These are phyloP conservation scores for Hortaea werneckii DNA, from an alignment of 2,329 filamentous ascomycete genomes.

Conservation along the genomic window DNA sequence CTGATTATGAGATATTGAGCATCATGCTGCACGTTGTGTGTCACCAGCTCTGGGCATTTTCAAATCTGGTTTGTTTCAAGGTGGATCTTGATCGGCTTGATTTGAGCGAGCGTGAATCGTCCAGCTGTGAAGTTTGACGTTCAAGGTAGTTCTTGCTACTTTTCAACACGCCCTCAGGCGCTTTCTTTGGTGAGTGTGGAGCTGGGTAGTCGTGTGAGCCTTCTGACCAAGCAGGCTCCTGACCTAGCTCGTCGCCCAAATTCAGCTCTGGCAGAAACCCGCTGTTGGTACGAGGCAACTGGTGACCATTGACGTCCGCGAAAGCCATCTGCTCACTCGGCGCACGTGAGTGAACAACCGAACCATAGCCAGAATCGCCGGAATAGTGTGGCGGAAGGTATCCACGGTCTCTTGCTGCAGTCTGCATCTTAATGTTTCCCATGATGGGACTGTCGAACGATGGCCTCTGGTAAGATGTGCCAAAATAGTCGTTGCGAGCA, in stretches of 20 bases:
- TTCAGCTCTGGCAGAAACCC: slow-evolving; percentile 14
- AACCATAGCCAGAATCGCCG: slow-evolving; percentile 22
- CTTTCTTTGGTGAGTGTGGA: background rate
- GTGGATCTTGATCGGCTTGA: background rate
- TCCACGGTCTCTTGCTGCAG: slow-evolving; percentile 6
- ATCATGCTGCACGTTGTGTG: background rate
- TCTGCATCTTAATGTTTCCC: slow-evolving; percentile 6
- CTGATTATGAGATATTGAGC: background rate
- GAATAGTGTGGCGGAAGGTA: slow-evolving; percentile 9
- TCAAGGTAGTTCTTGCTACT: background rate
- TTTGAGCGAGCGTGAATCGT: background rate
- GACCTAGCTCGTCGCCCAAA: slow-evolving; percentile 9
- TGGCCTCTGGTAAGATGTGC: background rate
- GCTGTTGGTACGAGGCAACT: slow-evolving; percentile 5
- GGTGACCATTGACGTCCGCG: slow-evolving; percentile 3
- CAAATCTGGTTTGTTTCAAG: slow-evolving; percentile 2
- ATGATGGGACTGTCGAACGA: slow-evolving; percentile 7
- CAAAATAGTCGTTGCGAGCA: background rate
- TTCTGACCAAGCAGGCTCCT: slow-evolving; percentile 6
- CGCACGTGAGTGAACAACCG: slow-evolving; percentile 15
- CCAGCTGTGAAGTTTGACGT: background rate
- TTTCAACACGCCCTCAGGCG: slow-evolving; percentile 7
- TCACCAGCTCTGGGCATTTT: background rate
- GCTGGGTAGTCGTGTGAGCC: slow-evolving; percentile 1
- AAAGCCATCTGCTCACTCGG: slow-evolving; percentile 12